These are phyloP conservation scores for Leccinum pellstonianum DNA, from an alignment of 768 basidiomycete species.

Conservation along the genomic window DNA sequence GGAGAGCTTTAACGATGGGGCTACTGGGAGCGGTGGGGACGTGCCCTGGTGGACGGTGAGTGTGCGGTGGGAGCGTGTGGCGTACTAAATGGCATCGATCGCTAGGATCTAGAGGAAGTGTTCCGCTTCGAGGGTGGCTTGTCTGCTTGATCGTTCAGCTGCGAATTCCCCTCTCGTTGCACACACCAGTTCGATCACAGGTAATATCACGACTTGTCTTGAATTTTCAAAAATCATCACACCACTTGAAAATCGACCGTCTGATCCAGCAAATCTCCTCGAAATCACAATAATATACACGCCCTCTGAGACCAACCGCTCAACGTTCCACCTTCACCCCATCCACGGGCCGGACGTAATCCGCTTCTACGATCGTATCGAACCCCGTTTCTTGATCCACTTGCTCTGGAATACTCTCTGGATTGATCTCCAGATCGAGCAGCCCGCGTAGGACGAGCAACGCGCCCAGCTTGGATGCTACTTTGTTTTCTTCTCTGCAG, in stretches of 20 bases:
- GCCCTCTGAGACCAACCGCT: neutral
- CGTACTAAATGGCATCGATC: constrained; percentile 1
- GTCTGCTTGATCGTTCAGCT: constrained; percentile 4
- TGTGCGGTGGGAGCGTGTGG: neutral
- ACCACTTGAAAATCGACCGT: neutral
- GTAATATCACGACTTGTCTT: fast-evolving
- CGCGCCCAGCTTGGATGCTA: constrained; percentile 77
- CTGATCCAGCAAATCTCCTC: neutral
- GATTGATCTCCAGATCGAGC: constrained; percentile 45
- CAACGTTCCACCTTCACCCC: constrained; percentile 47
- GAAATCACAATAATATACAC: neutral
- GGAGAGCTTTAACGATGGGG: constrained; percentile 68
- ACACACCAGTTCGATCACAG: neutral
- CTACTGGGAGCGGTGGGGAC: constrained; percentile 63
- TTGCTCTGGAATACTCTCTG: constrained; percentile 37
- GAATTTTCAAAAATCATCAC: fast-evolving
- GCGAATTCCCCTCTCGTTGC: too few species aligned
- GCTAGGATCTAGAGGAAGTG: constrained; percentile 58
- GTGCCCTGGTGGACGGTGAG: constrained; percentile 71
- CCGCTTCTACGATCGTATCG: constrained; percentile 57
- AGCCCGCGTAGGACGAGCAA: constrained; percentile 61
- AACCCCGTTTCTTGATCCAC: constrained; percentile 29
- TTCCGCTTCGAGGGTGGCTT: constrained; percentile 60
- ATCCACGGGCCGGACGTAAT: constrained; percentile 42
- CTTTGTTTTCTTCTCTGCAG: constrained; percentile 72